Percentiles rank a stretch among this genome's conserved stretches.
phyloP scores from a whole-genome alignment of 202 grass and related monocot species.

The Dendrocalamus latiflorus region DNA sequence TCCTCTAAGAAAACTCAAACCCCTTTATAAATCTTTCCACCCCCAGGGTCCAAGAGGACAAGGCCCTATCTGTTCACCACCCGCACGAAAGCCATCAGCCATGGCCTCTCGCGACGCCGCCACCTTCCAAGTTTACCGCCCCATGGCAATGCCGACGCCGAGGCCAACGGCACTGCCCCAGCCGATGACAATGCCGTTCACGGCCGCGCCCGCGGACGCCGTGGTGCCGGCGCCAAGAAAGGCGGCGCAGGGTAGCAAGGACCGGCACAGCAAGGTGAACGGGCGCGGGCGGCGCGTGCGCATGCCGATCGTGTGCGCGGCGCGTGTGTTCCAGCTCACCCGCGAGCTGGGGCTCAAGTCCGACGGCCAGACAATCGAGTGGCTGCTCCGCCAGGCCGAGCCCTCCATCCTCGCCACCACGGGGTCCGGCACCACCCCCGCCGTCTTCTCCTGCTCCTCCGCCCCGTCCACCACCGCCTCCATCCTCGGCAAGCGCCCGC shows the following conservation, averaged over 20 bases:
- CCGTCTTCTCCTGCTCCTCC: conserved; percentile 77
- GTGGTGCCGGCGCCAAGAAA: conserved; percentile 10
- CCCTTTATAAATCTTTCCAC: conserved; percentile 37
- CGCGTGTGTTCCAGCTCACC: no score
- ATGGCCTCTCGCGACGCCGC: conserved; percentile 44
- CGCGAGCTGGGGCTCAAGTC: no score
- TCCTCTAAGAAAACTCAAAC: background rate
- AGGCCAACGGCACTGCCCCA: no score
- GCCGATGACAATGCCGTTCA: conserved; percentile 26
- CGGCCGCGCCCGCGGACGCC: background rate
- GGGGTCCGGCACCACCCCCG: conserved; percentile 80
- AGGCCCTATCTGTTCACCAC: conserved; percentile 18
- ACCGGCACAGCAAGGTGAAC: conserved; percentile 95
- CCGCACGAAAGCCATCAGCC: conserved; percentile 4
- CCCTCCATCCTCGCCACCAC: conserved; percentile 90
- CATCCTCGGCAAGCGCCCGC: conserved; percentile 38
- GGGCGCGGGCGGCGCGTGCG: no score
- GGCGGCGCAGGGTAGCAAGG: conserved; percentile 44
- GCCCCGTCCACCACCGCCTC: conserved; percentile 29
- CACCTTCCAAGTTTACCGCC: conserved; percentile 45
- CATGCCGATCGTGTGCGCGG: no score
- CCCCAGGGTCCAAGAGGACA: no score
- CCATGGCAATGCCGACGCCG: conserved; percentile 33
- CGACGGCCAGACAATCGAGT: no score
- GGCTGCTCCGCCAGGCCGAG: conserved; percentile 86